Evolutionary conservation across 805 yeast species (phyloP), one percentile per base, ranked within the genome.

Genomic region (Debaryomyces castellii): DNA sequence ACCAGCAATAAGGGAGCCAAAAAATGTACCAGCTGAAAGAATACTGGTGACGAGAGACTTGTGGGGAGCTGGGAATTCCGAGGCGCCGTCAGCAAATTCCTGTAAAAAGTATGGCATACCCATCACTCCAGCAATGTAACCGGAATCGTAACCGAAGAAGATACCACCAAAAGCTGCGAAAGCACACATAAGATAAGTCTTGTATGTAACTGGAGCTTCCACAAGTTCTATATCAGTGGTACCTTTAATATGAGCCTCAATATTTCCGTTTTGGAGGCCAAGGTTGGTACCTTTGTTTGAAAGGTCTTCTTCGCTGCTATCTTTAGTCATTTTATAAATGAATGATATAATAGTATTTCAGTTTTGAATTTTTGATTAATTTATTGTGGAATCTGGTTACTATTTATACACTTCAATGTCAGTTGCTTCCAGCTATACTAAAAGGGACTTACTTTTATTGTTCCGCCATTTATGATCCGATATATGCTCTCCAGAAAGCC

Each of bases 91-190:
- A 6, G 30, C 40, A 24, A 34, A 45, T n/a, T n/a, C 34, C 16
- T 28, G 11, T n/a, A 45, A 35, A 25, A 43, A 43, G 48, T 67
- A 66, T 1, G 60, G 51, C 74, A 69, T 69, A 46, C 69, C 72
- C 62, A 69, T 52, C 38, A 71, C 67, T 55, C 76, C 76, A 16
- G 69, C 61, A 44, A 70, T 70, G 49, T 73, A 67, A 49, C 74
- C 74, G 27, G 74, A 68, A 52, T 70, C 76, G 57, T 67, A 70
- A 34, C 76, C 76, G 53, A 55, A 70, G 47, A 69, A 67, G 43
- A 69, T 52, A 56, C 74, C 74, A 50, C 73, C 76, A 45, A 67
- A 59, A 46, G 74, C 72, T 16, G 46, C 36, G 32, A 43, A 43
- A 18, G 41, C 46, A 38, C 46, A 43, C 28, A 38, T 38, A 14